Percentiles rank a stretch among this genome's conserved stretches.
Evolutionary conservation across 2,329 filamentous ascomycete genomes (phyloP).

Genomic region (Fusarium agapanthi): DNA sequence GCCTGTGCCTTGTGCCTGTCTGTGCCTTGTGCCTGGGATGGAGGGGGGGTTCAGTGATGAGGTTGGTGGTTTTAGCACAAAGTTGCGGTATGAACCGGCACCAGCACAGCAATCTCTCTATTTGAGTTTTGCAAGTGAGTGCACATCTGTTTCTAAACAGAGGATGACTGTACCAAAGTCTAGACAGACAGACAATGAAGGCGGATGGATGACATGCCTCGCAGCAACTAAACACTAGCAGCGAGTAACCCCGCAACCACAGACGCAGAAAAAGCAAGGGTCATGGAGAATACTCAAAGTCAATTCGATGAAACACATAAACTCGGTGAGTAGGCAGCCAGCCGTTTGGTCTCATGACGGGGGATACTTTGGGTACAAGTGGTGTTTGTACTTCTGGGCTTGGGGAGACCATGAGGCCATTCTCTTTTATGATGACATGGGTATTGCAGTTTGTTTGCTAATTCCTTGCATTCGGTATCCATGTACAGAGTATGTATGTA

Average conservation of each 20-base stretch:
- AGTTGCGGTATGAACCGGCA: slow-evolving; percentile 28
- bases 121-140: neutral
- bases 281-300: slow-evolving; percentile 18
- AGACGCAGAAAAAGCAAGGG: slow-evolving; percentile 20
- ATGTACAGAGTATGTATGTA: neutral
- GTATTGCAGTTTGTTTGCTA: slow-evolving; percentile 14
- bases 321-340: slow-evolving; percentile 33
- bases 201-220: slow-evolving; percentile 26
- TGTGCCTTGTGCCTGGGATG: slow-evolving; percentile 18
- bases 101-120: slow-evolving; percentile 1
- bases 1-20: slow-evolving; percentile 13
- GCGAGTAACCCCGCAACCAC: slow-evolving; percentile 38
- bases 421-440: slow-evolving; percentile 28
- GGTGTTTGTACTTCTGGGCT: slow-evolving; percentile 22
- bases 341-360: slow-evolving; percentile 14
- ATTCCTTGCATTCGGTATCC: slow-evolving; percentile 17
- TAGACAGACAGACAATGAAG: slow-evolving; percentile 13
- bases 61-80: slow-evolving; percentile 1
- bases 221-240: slow-evolving; percentile 30
- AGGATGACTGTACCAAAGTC: slow-evolving; percentile 16
- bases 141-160: neutral
- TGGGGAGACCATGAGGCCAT: slow-evolving; percentile 20
- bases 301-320: slow-evolving; percentile 22
- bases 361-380: slow-evolving; percentile 22
- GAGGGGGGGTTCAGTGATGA: slow-evolving; percentile 13